Percentiles rank a stretch among this genome's conserved stretches.
Evolutionary conservation across 1,284 basidiomycete species (phyloP).

Genomic region (Papiliotrema laurentii): DNA sequence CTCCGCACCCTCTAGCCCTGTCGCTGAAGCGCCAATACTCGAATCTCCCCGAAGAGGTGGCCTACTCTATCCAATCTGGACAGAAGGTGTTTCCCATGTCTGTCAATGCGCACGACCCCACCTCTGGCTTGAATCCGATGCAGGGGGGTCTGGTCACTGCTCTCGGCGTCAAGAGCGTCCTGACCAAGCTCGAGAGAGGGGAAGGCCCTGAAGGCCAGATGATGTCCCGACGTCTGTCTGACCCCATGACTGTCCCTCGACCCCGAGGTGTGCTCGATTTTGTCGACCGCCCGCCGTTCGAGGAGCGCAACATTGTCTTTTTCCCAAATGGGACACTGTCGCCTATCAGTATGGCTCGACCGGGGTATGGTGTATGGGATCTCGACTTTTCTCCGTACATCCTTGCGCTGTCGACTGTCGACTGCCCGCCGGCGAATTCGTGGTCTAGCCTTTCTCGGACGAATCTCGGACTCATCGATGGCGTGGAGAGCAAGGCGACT

Average conservation of each 20-base stretch:
- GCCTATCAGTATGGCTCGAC: constrained; percentile 37
- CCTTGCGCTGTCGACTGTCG: constrained; percentile 25
- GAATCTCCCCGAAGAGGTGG: constrained; percentile 39
- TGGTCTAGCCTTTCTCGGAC: constrained; percentile 4
- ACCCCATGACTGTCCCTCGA: constrained; percentile 14
- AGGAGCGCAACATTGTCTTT: constrained; percentile 36
- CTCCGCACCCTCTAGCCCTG: constrained; percentile 39
- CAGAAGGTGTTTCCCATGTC: constrained; percentile 37
- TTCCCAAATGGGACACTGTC: constrained; percentile 27
- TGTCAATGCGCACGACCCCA: constrained; percentile 24
- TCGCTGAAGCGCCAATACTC: constrained; percentile 29
- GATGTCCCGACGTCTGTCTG: constrained; percentile 6
- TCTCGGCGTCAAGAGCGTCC: constrained; percentile 24
- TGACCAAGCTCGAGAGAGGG: constrained; percentile 28
- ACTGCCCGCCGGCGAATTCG: constrained; percentile 10
- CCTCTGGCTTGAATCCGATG: constrained; percentile 18
- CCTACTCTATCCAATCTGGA: constrained; percentile 33
- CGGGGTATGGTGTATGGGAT: constrained; percentile 39
- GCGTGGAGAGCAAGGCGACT: background rate
- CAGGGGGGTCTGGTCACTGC: constrained; percentile 30
- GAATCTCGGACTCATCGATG: constrained; percentile 3
- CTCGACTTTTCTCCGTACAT: constrained; percentile 40
- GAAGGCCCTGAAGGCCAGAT: constrained; percentile 19
- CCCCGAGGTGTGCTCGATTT: constrained; percentile 38
- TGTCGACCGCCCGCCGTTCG: constrained; percentile 35